These are phyloP conservation scores for Sordariomycetes sp. DNA, from an alignment of 2,329 filamentous ascomycete genomes.

Conservation along the genomic window DNA sequence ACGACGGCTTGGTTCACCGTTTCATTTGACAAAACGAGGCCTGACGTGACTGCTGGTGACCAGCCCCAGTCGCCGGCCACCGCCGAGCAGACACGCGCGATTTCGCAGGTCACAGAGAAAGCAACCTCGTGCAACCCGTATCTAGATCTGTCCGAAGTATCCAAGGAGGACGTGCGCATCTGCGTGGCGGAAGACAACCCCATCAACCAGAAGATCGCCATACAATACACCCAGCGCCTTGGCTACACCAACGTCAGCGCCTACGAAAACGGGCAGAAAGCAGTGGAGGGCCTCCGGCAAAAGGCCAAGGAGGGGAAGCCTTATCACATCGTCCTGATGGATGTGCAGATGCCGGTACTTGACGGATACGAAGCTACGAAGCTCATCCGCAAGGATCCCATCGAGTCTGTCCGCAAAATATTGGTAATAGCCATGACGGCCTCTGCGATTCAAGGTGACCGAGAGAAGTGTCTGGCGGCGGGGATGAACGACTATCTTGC, in stretches of 20 bases:
- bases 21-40: slow-evolving; percentile 72
- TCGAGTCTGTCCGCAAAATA: slow-evolving; percentile 69
- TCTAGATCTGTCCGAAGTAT: slow-evolving; percentile 62
- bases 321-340: slow-evolving; percentile 90
- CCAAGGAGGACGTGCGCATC: slow-evolving; percentile 70
- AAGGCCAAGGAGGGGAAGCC: slow-evolving; percentile 63
- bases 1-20: slow-evolving; percentile 73
- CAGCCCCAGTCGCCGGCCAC: slow-evolving; percentile 25
- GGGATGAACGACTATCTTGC: slow-evolving; percentile 98
- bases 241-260: slow-evolving; percentile 77
- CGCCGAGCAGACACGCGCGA: slow-evolving; percentile 14
- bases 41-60: slow-evolving; percentile 49
- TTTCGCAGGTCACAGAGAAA: slow-evolving; percentile 24
- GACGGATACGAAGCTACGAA: slow-evolving; percentile 90
- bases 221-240: slow-evolving; percentile 79
- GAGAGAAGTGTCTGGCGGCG: slow-evolving; percentile 89
- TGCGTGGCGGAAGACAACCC: slow-evolving; percentile 94
- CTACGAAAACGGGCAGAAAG: slow-evolving; percentile 82
- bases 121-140: slow-evolving; percentile 32
- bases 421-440: slow-evolving; percentile 98
- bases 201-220: slow-evolving; percentile 90
- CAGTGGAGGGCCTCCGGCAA: slow-evolving; percentile 73
- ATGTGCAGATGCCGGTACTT: slow-evolving; percentile 90
- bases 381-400: slow-evolving; percentile 66
- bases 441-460: slow-evolving; percentile 85